Evolutionary conservation across 2,329 filamentous ascomycete genomes (phyloP), one percentile per base, ranked within the genome.

Genomic region (Fusarium nurragi): DNA sequence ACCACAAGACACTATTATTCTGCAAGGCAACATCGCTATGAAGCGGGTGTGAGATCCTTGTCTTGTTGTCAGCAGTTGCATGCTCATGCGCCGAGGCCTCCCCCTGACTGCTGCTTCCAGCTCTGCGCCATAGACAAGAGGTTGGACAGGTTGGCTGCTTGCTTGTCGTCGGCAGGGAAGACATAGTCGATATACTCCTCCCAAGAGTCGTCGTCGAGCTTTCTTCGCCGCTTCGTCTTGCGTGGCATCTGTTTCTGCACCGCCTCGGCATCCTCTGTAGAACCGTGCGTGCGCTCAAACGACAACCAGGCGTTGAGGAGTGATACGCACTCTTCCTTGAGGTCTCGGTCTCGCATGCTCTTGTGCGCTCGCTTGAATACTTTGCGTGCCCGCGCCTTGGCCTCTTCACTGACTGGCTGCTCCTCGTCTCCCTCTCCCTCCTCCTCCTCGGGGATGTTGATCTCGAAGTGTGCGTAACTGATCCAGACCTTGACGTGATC

Each of bases 401-500:
- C 93, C 58, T 89, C 89, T 21, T 95, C 92, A 77, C 90, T 93
- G 73, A 97, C 86, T 3, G 79, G 89, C 79, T 72, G 87, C 81
- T 90, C 88, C 59, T 89, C 87, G 19, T 86, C 87, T 4, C 83
- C 83, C 11, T 81, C 79, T 5, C 78, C 80, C 12, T 83, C 88
- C 37, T 87, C 86, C 49, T 87, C 86, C 55, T 97, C 93, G 40
- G 93, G 93, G 0, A 97, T 89, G 76, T 95, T 94, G 81, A 98
- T 92, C 78, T 99, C 95, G 74, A 99, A 98, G 77, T 96, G 92
- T n/a, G 95, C 95, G 79, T 94, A 99, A 77, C 92, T 94, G 77
- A 95, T 97, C 95, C 95, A 99, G 60, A 99, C 95, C 83, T 98
- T 99, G 83, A 97, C 93, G 75, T 99, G 95, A 73, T 95, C 90